Percentiles rank a stretch among this genome's conserved stretches.
Evolutionary conservation across 768 basidiomycete genomes (phyloP).

Genomic region (Pholiota molesta): DNA sequence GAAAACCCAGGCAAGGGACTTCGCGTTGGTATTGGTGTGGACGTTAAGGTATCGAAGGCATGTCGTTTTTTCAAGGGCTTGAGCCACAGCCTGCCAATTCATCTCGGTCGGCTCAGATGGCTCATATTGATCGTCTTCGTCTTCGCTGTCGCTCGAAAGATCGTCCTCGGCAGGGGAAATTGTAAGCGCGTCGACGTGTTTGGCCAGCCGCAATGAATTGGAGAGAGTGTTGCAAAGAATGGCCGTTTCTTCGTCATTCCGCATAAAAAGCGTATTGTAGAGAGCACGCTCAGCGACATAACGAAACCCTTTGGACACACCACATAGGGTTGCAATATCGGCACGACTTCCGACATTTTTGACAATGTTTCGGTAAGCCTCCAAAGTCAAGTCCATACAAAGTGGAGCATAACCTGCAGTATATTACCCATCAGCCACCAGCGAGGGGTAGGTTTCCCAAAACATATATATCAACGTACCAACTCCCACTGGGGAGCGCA

Average conservation of each 20-base stretch:
- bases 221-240: slow-evolving; percentile 51
- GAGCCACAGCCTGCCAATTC: slow-evolving; percentile 55
- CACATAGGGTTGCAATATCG: slow-evolving; percentile 60
- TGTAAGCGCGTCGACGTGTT: slow-evolving; percentile 56
- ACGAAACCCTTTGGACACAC: slow-evolving; percentile 60
- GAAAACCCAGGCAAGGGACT: slow-evolving; percentile 45
- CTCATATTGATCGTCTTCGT: slow-evolving; percentile 23
- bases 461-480: slow-evolving; percentile 25
- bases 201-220: slow-evolving; percentile 48
- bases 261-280: slow-evolving; percentile 60
- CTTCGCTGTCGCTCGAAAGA: slow-evolving; percentile 31
- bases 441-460: not conserved
- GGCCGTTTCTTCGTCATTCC: slow-evolving; percentile 39
- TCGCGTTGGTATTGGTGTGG: slow-evolving; percentile 40
- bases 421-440: slow-evolving; percentile 8
- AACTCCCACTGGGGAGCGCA: slow-evolving; percentile 27
- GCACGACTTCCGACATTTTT: slow-evolving; percentile 50
- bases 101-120: slow-evolving; percentile 30
- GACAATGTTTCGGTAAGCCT: slow-evolving; percentile 61
- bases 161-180: slow-evolving; percentile 42
- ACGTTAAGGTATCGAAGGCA: slow-evolving; percentile 57
- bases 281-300: slow-evolving; percentile 57
- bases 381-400: slow-evolving; percentile 62
- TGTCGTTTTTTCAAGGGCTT: slow-evolving; percentile 48
- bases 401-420: slow-evolving; percentile 42